Evolutionary conservation across 73 alveolate genomes (phyloP).

Genomic region (Durusdinium trenchii): DNA sequence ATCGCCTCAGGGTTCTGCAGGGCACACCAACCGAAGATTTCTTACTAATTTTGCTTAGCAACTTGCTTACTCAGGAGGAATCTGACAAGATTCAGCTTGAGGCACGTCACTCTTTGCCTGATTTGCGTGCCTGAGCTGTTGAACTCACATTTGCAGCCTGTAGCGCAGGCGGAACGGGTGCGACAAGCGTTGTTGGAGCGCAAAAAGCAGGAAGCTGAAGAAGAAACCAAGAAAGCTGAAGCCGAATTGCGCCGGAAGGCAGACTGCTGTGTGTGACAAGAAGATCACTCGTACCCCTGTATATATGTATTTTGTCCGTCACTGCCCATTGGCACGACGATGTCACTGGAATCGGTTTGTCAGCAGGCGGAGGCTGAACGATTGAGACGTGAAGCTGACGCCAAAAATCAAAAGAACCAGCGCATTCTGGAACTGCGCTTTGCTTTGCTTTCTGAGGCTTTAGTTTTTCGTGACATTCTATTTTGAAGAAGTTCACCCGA

Average conservation of each 20-base stretch:
- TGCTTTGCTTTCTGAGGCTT: background rate
- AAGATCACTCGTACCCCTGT: background rate
- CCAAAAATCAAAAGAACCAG: conserved; percentile 34
- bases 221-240: conserved; percentile 73
- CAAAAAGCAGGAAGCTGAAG: conserved; percentile 64
- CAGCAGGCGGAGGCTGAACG: conserved; percentile 69
- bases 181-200: conserved; percentile 77
- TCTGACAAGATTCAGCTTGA: background rate
- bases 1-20: too few relatives aligned
- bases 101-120: background rate
- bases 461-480: too few relatives aligned
- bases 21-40: too few relatives aligned
- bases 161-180: conserved; percentile 39
- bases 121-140: background rate
- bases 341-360: too few relatives aligned
- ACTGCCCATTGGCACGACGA: too few relatives aligned
- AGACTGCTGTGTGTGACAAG: background rate
- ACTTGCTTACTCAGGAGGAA: background rate
- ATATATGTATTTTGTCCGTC: too few relatives aligned
- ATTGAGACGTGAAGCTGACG: conserved; percentile 39
- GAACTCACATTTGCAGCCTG: background rate
- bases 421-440: conserved; percentile 7
- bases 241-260: conserved; percentile 82
- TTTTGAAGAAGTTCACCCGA: too few relatives aligned
- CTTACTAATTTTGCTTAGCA: too few relatives aligned